A percentile compares a stretch with the other conserved stretches of the same genome.
phyloP scores from a whole-genome alignment of 176 grass and related monocot genomes.

The Triticum urartu region DNA sequence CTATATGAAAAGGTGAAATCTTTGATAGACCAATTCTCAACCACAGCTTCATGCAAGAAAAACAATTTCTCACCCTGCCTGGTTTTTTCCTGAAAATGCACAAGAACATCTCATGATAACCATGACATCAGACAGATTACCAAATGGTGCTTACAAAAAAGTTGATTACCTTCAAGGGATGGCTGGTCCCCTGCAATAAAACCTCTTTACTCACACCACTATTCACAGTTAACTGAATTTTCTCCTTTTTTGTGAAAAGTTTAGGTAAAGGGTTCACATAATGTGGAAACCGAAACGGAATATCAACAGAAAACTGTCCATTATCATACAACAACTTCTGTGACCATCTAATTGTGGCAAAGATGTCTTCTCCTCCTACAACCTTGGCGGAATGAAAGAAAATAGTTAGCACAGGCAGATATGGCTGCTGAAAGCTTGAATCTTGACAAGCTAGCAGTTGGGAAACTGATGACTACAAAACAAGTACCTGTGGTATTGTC shows the following conservation, averaged over 20 bases:
- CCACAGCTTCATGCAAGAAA: constrained; percentile 73
- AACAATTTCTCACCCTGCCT: constrained; percentile 58
- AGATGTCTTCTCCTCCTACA: constrained; percentile 85
- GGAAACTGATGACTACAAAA: not conserved
- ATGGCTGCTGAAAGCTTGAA: constrained; percentile 16
- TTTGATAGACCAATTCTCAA: constrained; percentile 85
- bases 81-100: constrained; percentile 65
- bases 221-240: constrained; percentile 80
- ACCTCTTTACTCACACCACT: constrained; percentile 76
- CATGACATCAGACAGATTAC: not conserved
- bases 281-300: constrained; percentile 76
- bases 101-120: constrained; percentile 9
- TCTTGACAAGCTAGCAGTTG: not conserved
- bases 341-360: constrained; percentile 82
- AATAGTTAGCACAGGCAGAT: constrained; percentile 9
- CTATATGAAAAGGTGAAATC: constrained; percentile 81
- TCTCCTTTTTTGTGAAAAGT: constrained; percentile 85
- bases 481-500: constrained; percentile 70
- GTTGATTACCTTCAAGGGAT: constrained; percentile 82
- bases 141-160: constrained; percentile 11
- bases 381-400: constrained; percentile 49
- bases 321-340: constrained; percentile 74
- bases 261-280: constrained; percentile 83
- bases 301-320: constrained; percentile 72
- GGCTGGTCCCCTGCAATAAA: constrained; percentile 75